phyloP scores from a whole-genome alignment of 768 basidiomycete species.

The Lentinula guzmanii region DNA sequence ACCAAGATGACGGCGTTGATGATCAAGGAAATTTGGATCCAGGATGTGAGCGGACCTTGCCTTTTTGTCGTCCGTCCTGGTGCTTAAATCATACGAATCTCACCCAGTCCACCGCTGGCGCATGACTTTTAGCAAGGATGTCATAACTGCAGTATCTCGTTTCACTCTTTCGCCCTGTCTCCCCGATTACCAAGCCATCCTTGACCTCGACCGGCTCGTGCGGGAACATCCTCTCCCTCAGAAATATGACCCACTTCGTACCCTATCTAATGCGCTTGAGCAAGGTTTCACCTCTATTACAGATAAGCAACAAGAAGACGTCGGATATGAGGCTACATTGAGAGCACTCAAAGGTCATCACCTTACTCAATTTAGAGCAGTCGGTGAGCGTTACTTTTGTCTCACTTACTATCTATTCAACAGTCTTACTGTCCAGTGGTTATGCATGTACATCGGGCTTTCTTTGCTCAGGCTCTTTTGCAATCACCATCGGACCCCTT shows the following conservation, averaged over 20 bases:
- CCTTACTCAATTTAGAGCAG: constrained; percentile 27
- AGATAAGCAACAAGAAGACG: neutral
- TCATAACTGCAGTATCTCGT: constrained; percentile 27
- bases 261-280: neutral
- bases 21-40: neutral
- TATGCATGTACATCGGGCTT: constrained; percentile 40
- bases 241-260: neutral
- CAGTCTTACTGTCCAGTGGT: constrained; percentile 25
- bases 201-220: constrained; percentile 10
- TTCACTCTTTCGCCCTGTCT: constrained; percentile 28
- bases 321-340: neutral
- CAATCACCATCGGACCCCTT: constrained; percentile 39
- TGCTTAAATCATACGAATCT: constrained; percentile 7
- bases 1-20: constrained; percentile 14
- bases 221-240: neutral
- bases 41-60: constrained; percentile 8
- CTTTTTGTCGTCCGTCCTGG: constrained; percentile 5
- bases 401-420: neutral
- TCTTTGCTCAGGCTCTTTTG: constrained; percentile 38
- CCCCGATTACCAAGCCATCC: constrained; percentile 32
- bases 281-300: neutral
- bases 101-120: constrained; percentile 10
- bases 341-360: neutral
- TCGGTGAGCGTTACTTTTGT: constrained; percentile 10
- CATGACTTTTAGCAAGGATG: neutral